Percentiles rank a stretch among this genome's conserved stretches.
Evolutionary conservation across 257 asterid genomes (phyloP).

Genomic region (Mentha longifolia): DNA sequence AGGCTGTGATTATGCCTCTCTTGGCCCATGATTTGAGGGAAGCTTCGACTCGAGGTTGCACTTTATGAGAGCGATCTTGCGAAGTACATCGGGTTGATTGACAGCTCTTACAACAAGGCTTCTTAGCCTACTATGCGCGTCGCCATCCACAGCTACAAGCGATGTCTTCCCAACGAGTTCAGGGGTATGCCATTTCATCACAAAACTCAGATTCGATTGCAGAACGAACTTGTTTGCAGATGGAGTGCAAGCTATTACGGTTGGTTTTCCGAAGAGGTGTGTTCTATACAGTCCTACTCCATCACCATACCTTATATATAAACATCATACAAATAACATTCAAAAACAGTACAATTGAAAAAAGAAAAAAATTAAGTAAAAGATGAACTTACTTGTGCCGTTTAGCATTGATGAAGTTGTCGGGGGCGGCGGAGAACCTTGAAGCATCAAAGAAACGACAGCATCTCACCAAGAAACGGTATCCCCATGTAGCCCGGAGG

Average conservation of each 20-base stretch:
- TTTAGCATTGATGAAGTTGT: no score
- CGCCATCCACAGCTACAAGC: conserved; percentile 39
- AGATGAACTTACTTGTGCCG: no score
- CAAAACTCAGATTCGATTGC: conserved; percentile 43
- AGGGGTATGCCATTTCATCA: conserved; percentile 36
- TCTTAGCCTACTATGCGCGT: conserved; percentile 51
- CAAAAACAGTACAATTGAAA: no score
- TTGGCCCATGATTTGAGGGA: conserved; percentile 52
- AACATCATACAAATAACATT: no score
- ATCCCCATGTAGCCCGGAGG: conserved; percentile 59
- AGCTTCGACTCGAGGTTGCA: conserved; percentile 50
- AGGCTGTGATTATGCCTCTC: conserved; percentile 45
- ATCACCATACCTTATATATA: conserved; percentile 58
- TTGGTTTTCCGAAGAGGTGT: conserved; percentile 55
- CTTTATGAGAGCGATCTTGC: conserved; percentile 47
- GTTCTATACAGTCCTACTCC: conserved; percentile 57
- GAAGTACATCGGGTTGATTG: conserved; percentile 64
- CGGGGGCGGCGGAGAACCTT: no score
- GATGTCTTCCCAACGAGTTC: conserved; percentile 52
- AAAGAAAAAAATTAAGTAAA: no score
- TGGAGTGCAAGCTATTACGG: conserved; percentile 52
- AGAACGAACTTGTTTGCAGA: conserved; percentile 48
- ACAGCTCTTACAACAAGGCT: conserved; percentile 45
- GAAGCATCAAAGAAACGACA: no score
- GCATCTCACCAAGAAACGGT: no score